These are phyloP conservation scores for Volutella citrinella DNA, from an alignment of 2,329 filamentous ascomycete species.

Conservation along the genomic window DNA sequence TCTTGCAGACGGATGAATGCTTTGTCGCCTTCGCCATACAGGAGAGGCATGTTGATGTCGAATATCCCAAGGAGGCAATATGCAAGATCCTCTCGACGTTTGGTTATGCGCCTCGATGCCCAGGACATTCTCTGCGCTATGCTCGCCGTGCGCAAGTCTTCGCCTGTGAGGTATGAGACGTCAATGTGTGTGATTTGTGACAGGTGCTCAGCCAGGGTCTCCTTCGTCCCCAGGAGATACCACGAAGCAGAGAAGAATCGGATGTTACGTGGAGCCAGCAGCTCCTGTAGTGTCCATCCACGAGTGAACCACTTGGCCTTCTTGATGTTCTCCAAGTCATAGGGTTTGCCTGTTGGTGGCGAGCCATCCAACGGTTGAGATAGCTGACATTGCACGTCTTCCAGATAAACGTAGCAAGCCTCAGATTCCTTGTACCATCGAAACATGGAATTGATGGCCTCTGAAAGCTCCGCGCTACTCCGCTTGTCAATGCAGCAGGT, in stretches of 20 bases:
- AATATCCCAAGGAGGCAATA: conserved; percentile 1
- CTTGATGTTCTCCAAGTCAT: background rate
- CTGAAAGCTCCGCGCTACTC: background rate
- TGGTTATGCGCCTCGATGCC: conserved; percentile 2
- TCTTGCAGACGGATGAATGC: background rate
- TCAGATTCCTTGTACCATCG: background rate
- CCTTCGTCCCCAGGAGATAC: background rate
- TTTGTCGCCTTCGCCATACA: background rate
- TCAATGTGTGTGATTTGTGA: background rate
- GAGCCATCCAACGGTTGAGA: too few species aligned
- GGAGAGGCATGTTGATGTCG: conserved; percentile 1
- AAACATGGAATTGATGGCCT: background rate
- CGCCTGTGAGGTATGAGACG: background rate
- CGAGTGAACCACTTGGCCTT: background rate
- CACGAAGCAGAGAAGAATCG: background rate
- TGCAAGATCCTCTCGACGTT: background rate
- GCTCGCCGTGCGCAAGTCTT: background rate
- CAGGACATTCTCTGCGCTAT: conserved; percentile 5
- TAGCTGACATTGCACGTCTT: too few species aligned
- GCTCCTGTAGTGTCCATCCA: conserved; percentile 1
- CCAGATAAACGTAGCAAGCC: background rate
- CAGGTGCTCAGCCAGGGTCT: background rate
- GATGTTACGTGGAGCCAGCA: background rate
- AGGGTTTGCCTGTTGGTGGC: too few species aligned
- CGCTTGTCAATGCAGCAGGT: conserved; percentile 1